Percentiles rank a stretch among this genome's conserved stretches.
These are phyloP conservation scores for Zanthoxylum bungeanum DNA, from an alignment of 345 rosid genomes.

Conservation along the genomic window DNA sequence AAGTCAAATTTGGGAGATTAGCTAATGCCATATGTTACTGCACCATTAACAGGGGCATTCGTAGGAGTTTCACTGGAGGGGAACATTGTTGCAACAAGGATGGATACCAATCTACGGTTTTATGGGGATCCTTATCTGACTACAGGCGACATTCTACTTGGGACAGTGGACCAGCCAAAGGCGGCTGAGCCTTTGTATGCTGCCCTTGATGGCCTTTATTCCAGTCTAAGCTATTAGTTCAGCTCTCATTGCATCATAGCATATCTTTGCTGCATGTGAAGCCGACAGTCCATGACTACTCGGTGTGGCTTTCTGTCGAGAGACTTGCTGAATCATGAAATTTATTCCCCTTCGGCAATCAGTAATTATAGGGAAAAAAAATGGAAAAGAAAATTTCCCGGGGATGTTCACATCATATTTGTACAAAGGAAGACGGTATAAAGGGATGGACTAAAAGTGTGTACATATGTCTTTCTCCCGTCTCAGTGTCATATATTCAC, in stretches of 20 bases:
- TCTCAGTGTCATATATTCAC: background rate
- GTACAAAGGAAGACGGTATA: background rate
- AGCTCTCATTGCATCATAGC: background rate
- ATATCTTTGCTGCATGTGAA: background rate
- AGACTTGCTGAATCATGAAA: background rate
- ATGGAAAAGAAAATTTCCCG: background rate
- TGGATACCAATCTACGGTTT: constrained; percentile 75
- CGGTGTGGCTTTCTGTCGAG: background rate
- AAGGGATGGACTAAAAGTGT: background rate
- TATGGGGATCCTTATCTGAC: constrained; percentile 93
- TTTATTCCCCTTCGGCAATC: background rate
- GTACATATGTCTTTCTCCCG: background rate
- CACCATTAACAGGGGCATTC: constrained; percentile 68
- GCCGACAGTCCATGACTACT: background rate
- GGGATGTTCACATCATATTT: background rate
- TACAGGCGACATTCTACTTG: constrained; percentile 76
- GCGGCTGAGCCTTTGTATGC: constrained; percentile 86
- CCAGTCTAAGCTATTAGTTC: constrained; percentile 31
- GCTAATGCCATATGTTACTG: constrained; percentile 1
- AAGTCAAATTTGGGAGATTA: background rate
- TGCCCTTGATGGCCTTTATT: constrained; percentile 65
- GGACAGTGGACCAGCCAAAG: constrained; percentile 76
- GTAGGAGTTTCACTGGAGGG: constrained; percentile 96
- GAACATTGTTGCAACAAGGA: constrained; percentile 76
- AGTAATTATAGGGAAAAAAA: background rate